Conservation (phyloP, 169 alveolate genomes). For the Plasmodium falciparum region DNA sequence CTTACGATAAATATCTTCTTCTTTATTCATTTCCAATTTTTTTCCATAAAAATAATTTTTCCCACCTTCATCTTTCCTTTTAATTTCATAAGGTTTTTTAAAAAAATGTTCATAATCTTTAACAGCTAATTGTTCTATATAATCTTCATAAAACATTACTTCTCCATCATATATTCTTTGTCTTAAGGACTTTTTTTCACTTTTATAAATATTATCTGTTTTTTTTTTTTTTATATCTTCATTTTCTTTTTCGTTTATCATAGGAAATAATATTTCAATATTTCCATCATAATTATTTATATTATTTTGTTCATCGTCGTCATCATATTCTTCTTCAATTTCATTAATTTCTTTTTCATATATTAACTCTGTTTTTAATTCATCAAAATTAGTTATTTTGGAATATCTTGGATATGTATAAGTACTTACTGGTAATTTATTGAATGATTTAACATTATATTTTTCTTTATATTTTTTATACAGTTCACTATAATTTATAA, state of each 20-base stretch:
- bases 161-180: constrained; percentile 82
- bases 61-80: constrained; percentile 74
- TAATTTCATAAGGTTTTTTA: constrained; percentile 71
- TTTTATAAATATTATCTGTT: neutral
- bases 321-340: neutral
- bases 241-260: neutral
- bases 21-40: constrained; percentile 29
- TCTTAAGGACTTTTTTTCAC: constrained; percentile 75
- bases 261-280: constrained; percentile 27
- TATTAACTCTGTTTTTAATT: constrained; percentile 49
- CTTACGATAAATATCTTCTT: constrained; percentile 66
- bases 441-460: constrained; percentile 12
- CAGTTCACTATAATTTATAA: constrained; percentile 30
- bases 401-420: constrained; percentile 36
- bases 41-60: constrained; percentile 74
- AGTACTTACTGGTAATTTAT: constrained; percentile 59
- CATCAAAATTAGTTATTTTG: constrained; percentile 41
- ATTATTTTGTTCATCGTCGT: neutral
- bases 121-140: constrained; percentile 61
- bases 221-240: neutral
- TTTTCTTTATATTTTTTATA: constrained; percentile 66
- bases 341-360: constrained; percentile 19
- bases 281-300: constrained; percentile 29
- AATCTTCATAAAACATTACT: constrained; percentile 77
- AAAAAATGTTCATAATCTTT: constrained; percentile 70